Evolutionary conservation across 2,329 filamentous ascomycete species (phyloP).

Genomic region (Berkeleyomyces basicola): DNA sequence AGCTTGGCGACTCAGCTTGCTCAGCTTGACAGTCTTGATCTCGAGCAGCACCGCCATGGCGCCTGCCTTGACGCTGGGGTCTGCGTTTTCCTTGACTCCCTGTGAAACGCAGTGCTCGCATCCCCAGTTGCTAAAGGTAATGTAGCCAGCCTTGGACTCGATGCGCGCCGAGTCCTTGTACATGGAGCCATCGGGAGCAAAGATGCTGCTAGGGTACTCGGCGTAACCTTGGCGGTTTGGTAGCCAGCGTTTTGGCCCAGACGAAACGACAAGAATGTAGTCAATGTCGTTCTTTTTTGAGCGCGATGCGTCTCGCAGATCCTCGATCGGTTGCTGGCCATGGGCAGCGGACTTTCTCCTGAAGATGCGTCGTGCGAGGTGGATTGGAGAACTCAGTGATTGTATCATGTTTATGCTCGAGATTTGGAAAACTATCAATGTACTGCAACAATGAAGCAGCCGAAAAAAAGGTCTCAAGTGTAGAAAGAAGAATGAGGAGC

Average conservation of each 20-base stretch:
- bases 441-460: too few relatives aligned
- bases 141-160: background rate
- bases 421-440: background rate
- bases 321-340: background rate
- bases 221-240: conserved; percentile 2
- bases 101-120: conserved; percentile 10
- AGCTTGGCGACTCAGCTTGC: conserved; percentile 5
- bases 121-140: conserved; percentile 12
- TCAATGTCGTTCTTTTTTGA: background rate
- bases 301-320: background rate
- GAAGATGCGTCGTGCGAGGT: background rate
- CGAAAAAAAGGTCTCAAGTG: too few relatives aligned
- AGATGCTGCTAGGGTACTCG: conserved; percentile 8
- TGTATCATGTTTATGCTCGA: background rate
- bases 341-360: background rate
- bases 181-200: conserved; percentile 7
- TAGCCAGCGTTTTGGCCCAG: conserved; percentile 7
- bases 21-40: conserved; percentile 7
- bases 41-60: conserved; percentile 8
- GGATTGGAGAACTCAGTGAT: background rate
- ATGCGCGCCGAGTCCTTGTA: conserved; percentile 10
- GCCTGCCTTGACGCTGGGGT: background rate
- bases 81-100: conserved; percentile 2
- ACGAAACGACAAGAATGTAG: conserved; percentile 9
- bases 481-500: too few relatives aligned